Evolutionary conservation across 2,329 filamentous ascomycete species (phyloP), one percentile per base, ranked within the genome.

Genomic region (Aspergillus ochraceus): DNA sequence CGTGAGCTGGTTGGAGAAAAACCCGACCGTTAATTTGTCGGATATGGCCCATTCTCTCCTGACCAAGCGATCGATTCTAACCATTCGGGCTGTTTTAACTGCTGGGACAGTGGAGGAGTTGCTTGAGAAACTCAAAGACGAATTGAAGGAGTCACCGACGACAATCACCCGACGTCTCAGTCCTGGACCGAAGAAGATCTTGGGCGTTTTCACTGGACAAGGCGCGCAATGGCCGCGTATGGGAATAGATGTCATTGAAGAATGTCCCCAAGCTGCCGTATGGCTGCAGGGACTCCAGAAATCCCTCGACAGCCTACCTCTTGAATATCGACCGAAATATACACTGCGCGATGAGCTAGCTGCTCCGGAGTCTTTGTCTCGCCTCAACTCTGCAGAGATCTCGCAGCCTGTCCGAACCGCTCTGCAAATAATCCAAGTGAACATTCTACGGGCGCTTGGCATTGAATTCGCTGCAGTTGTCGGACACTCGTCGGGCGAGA

Each of bases 401-500:
- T 57, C 58, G 1, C 49, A 42, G 22, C 58, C 58, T 4, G 9
- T 60, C 6, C 46, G 58, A 11, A 60, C 58, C 0, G 58, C 58
- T 4, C 17, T 60, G 2, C 58, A 60, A 3, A 51, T 60, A 4
- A 36, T 52, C 26, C 47, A 46, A 6, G 52, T 61, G 0, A 46
- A 54, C 17, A 32, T 64, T 3, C 26, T 64, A 3, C 24, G 29
- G 14, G 12, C 49, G 6, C 36, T 51, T 12, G 57, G 61, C 1
- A 19, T 65, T 14, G 29, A 47, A n/a, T 61, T 63, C 10, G 45
- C 36, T 5, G 64, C 59, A 6, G 70, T 74, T 2, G 56, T 67
- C 1, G 69, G 71, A 9, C 71, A 76, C 55, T 74, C 69, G 0
- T 65, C 61, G 20, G 71, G 73, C 1, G 72, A 75, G 49, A 72